These are phyloP conservation scores for Kodamaea leandrae DNA, from an alignment of 805 yeast genomes.

Conservation along the genomic window DNA sequence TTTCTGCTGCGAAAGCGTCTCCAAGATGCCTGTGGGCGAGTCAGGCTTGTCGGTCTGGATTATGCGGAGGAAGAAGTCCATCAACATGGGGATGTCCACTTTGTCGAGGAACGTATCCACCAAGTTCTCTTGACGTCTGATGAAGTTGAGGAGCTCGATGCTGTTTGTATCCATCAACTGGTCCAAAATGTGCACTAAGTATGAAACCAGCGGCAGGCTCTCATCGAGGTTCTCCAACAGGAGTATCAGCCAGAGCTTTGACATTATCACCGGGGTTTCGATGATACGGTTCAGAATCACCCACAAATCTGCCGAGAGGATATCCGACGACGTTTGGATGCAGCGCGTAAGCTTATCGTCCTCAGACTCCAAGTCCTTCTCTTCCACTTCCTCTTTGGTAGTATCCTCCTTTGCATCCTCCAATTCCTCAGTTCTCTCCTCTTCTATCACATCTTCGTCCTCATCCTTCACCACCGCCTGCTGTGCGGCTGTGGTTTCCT, in stretches of 20 bases:
- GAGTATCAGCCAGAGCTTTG: slow-evolving; percentile 41
- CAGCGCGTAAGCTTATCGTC: slow-evolving; percentile 36
- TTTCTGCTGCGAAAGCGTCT: slow-evolving; percentile 66
- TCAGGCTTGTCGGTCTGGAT: slow-evolving; percentile 93
- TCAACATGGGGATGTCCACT: slow-evolving; percentile 88
- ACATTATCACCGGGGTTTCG: slow-evolving; percentile 40
- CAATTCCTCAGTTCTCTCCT: slow-evolving; percentile 6
- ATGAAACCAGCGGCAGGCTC: slow-evolving; percentile 38
- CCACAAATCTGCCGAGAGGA: slow-evolving; percentile 42
- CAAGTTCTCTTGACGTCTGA: slow-evolving; percentile 63
- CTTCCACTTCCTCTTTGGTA: slow-evolving; percentile 3
- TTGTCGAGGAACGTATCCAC: slow-evolving; percentile 82
- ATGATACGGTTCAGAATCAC: slow-evolving; percentile 41
- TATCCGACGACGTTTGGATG: slow-evolving; percentile 40
- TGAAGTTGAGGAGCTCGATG: slow-evolving; percentile 65
- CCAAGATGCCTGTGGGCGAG: slow-evolving; percentile 82
- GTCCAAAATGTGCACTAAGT: slow-evolving; percentile 66
- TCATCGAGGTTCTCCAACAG: slow-evolving; percentile 31
- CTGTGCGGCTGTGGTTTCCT: neutral
- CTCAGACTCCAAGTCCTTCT: slow-evolving; percentile 13
- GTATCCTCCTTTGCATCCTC: slow-evolving; percentile 3
- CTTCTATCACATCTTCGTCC: neutral
- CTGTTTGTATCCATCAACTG: slow-evolving; percentile 67
- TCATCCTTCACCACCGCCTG: slow-evolving; percentile 1
- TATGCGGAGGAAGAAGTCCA: slow-evolving; percentile 87